phyloP scores from a whole-genome alignment of 805 yeast species.

The Kluyveromyces dobzhanskii region DNA sequence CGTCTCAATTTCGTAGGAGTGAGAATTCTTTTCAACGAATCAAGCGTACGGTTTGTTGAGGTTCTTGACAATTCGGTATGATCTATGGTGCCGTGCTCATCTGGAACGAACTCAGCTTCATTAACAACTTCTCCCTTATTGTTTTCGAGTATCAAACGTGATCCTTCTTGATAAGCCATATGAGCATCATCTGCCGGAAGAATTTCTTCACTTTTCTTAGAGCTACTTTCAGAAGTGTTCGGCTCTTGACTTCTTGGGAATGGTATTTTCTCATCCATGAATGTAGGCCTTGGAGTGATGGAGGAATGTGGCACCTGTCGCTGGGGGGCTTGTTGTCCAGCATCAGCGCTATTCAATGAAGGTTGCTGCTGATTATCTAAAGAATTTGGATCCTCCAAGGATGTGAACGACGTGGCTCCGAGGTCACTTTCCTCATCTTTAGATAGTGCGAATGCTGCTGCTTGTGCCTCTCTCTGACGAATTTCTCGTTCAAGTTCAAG shows the following conservation, averaged over 20 bases:
- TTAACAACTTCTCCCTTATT: constrained; percentile 73
- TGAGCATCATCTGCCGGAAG: constrained; percentile 23
- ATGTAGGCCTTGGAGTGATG: constrained; percentile 19
- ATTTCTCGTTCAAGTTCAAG: constrained; percentile 31
- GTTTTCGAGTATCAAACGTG: constrained; percentile 67
- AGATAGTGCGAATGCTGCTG: constrained; percentile 36
- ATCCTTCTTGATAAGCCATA: constrained; percentile 62
- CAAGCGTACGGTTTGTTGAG: constrained; percentile 26
- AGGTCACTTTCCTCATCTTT: constrained; percentile 12
- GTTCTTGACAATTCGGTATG: constrained; percentile 9
- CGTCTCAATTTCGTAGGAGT: constrained; percentile 17
- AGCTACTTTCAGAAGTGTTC: constrained; percentile 10
- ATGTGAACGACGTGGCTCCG: constrained; percentile 1
- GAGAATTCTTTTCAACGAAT: constrained; percentile 17
- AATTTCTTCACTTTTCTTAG: constrained; percentile 15
- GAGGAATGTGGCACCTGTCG: constrained; percentile 7
- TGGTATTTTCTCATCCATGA: constrained; percentile 8
- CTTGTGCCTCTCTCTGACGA: constrained; percentile 36
- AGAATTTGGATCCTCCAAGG: neutral
- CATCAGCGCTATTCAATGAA: constrained; percentile 1
- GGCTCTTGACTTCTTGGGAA: constrained; percentile 6
- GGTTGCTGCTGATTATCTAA: neutral
- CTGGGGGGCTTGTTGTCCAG: neutral
- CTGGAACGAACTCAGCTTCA: constrained; percentile 35
- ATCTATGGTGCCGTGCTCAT: constrained; percentile 21